Evolutionary conservation across 768 basidiomycete genomes (phyloP).

Genomic region (Pleurotus pulmonarius): DNA sequence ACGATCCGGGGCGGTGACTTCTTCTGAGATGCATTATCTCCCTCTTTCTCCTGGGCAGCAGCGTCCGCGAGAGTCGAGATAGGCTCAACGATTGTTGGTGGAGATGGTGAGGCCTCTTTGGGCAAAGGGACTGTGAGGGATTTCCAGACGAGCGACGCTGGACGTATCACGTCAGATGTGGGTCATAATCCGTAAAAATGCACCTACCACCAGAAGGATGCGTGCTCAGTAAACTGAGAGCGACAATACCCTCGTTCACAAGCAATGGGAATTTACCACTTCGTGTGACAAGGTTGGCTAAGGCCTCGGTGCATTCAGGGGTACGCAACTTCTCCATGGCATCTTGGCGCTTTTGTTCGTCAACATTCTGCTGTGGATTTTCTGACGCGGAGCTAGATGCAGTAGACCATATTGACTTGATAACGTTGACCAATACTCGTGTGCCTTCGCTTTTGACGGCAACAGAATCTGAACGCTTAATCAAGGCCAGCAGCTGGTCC

Average conservation of each 20-base stretch:
- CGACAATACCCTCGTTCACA: slow-evolving; percentile 86
- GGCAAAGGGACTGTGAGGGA: slow-evolving; percentile 52
- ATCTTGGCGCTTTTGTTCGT: slow-evolving; percentile 40
- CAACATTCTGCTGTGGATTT: slow-evolving; percentile 17
- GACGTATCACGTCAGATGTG: neutral
- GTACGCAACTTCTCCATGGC: slow-evolving; percentile 52
- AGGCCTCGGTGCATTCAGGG: slow-evolving; percentile 51
- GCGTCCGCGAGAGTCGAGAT: too few species aligned
- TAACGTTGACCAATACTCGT: slow-evolving; percentile 80
- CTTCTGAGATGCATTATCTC: slow-evolving; percentile 27
- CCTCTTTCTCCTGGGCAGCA: too few species aligned
- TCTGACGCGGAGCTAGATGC: slow-evolving; percentile 17
- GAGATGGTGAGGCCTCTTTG: slow-evolving; percentile 26
- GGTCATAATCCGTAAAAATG: slow-evolving; percentile 4
- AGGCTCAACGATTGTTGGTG: slow-evolving; percentile 7
- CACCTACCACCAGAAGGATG: slow-evolving; percentile 61
- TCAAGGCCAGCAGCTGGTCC: slow-evolving; percentile 67
- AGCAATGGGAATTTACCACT: slow-evolving; percentile 81
- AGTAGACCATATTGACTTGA: slow-evolving; percentile 72
- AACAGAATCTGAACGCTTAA: slow-evolving; percentile 74
- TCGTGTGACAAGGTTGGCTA: slow-evolving; percentile 69
- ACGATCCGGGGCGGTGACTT: slow-evolving; percentile 44
- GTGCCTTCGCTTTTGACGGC: slow-evolving; percentile 88
- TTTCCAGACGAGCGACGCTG: slow-evolving; percentile 62
- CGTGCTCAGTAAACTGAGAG: slow-evolving; percentile 72